Evolutionary conservation across 2,329 filamentous ascomycete genomes (phyloP).

Genomic region (Thermothelomyces thermophilus): DNA sequence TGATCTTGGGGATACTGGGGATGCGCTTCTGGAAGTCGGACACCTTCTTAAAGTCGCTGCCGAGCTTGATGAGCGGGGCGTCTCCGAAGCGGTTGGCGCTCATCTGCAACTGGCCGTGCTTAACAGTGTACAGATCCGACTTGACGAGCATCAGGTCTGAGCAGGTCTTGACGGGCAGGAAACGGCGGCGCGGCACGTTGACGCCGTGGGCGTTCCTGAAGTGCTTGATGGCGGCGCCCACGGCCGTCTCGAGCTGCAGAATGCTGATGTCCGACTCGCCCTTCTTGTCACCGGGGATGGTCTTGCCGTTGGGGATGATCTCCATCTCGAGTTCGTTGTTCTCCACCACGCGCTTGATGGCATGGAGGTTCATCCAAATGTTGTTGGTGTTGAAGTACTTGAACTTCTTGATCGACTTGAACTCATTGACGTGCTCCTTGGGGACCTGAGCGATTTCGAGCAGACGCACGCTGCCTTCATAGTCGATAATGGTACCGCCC

Average conservation of each 20-base stretch:
- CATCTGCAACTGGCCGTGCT: slow-evolving; percentile 97
- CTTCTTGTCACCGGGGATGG: slow-evolving; percentile 98
- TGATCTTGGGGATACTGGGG: slow-evolving; percentile 79
- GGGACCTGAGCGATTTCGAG: slow-evolving; percentile 98
- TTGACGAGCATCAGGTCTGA: slow-evolving; percentile 99
- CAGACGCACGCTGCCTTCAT: slow-evolving; percentile 92
- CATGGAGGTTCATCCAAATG: slow-evolving; percentile 98
- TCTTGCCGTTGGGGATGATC: slow-evolving; percentile 99
- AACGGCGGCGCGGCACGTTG: slow-evolving; percentile 94
- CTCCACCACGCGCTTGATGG: slow-evolving; percentile 97
- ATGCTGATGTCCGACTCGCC: slow-evolving; percentile 97
- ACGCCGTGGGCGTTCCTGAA: slow-evolving; percentile 98
- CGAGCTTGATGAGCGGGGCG: slow-evolving; percentile 96
- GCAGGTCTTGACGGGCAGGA: slow-evolving; percentile 99
- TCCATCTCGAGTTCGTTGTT: slow-evolving; percentile 98
- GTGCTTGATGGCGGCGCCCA: slow-evolving; percentile 96
- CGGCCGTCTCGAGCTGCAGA: slow-evolving; percentile 95
- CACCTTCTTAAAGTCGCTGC: slow-evolving; percentile 99
- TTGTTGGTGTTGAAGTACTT: slow-evolving; percentile 99
- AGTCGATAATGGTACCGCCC: slow-evolving; percentile 99
- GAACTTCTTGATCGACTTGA: slow-evolving; percentile 99
- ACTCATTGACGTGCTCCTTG: slow-evolving; percentile 99
- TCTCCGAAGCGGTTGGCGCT: slow-evolving; percentile 95
- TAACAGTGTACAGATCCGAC: slow-evolving; percentile 96
- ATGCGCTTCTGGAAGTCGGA: slow-evolving; percentile 91